phyloP scores from a whole-genome alignment of 2,329 filamentous ascomycete genomes.

The Balansia obtecta region DNA sequence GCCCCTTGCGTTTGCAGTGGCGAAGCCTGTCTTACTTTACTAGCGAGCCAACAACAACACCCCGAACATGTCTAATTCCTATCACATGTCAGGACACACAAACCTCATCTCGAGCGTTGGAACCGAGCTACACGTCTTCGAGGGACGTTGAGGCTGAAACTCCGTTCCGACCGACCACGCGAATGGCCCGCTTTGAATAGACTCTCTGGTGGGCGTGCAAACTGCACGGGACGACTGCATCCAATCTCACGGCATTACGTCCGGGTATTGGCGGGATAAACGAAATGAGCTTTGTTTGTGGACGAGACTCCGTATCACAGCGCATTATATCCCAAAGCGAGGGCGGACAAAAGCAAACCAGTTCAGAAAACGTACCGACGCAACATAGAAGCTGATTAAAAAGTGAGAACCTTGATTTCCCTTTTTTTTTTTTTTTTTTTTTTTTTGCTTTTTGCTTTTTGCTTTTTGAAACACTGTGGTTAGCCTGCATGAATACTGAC shows the following conservation, averaged over 20 bases:
- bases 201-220: too few species aligned
- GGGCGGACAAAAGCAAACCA: not conserved
- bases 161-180: too few species aligned
- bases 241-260: not conserved
- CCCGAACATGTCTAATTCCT: not conserved
- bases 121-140: too few species aligned
- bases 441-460: too few species aligned
- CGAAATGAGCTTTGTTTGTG: not conserved
- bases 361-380: not conserved
- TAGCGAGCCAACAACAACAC: not conserved
- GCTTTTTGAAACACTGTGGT: not conserved
- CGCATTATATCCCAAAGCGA: not conserved
- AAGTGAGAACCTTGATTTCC: not conserved
- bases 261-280: not conserved
- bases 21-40: not conserved
- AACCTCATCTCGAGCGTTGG: not conserved
- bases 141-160: too few species aligned
- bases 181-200: too few species aligned
- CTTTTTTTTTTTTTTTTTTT: too few species aligned
- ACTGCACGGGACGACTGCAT: not conserved
- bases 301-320: not conserved
- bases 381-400: not conserved
- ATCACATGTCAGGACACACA: not conserved
- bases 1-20: not conserved
- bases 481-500: not conserved